phyloP scores from a whole-genome alignment of 768 basidiomycete species.

The Punctularia strigosozonata region DNA sequence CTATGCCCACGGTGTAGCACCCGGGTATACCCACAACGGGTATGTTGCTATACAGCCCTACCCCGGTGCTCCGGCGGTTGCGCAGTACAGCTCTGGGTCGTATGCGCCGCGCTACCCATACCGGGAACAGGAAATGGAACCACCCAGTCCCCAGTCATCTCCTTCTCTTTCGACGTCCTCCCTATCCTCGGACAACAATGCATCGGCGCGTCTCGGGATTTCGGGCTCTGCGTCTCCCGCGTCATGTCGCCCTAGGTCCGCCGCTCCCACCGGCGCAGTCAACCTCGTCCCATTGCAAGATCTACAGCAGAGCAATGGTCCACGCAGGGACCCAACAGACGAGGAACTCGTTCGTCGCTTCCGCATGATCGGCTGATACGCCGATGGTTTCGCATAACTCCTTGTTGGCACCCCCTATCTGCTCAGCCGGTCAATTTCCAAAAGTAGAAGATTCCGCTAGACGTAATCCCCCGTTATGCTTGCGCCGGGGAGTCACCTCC shows the following conservation, averaged over 20 bases:
- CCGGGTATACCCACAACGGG: conserved; percentile 8
- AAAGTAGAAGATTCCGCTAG: no score
- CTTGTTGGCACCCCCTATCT: no score
- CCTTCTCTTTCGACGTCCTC: conserved; percentile 26
- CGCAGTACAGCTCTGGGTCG: no score
- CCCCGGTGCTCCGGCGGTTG: no score
- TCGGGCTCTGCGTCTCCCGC: background rate
- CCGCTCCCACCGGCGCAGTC: no score
- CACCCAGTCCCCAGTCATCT: conserved; percentile 18
- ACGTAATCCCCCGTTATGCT: no score
- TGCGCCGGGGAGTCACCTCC: no score
- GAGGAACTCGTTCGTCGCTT: background rate
- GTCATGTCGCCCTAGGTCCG: no score
- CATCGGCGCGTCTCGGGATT: background rate
- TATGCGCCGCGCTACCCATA: conserved; percentile 12
- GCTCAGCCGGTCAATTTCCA: no score
- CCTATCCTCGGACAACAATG: conserved; percentile 18
- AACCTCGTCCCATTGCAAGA: background rate
- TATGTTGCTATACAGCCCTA: no score
- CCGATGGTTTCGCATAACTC: no score
- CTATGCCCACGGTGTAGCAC: background rate
- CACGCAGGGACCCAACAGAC: background rate
- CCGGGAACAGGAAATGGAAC: conserved; percentile 12
- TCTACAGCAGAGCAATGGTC: background rate
- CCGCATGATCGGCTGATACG: background rate